phyloP scores from a whole-genome alignment of 805 yeast genomes.

The Tetrapisispora namnaoensis region DNA sequence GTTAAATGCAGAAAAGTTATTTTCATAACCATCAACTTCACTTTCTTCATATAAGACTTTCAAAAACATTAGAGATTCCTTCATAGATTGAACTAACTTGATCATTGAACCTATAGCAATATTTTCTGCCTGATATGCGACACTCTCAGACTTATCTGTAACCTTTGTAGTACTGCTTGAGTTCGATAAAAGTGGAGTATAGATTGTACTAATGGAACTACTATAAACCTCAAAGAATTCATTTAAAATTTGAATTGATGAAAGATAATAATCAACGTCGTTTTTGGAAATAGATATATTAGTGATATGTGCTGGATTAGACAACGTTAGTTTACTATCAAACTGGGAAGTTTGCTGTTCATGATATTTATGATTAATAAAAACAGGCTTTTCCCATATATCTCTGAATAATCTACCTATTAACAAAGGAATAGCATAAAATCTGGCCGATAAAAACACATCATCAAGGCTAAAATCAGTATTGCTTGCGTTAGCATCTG shows the following conservation, averaged over 20 bases:
- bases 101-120: conserved; percentile 74
- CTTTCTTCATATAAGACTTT: conserved; percentile 71
- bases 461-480: conserved; percentile 41
- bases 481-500: conserved; percentile 8
- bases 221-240: conserved; percentile 63
- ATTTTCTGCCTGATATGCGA: conserved; percentile 81
- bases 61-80: conserved; percentile 84
- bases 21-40: conserved; percentile 31
- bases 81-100: conserved; percentile 63
- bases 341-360: conserved; percentile 5
- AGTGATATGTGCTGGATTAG: conserved; percentile 11
- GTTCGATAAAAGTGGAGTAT: conserved; percentile 38
- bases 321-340: neutral
- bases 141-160: conserved; percentile 40
- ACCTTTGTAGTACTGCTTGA: neutral
- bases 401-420: conserved; percentile 70
- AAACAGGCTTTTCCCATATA: conserved; percentile 68
- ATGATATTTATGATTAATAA: conserved; percentile 30
- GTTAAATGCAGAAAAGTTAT: conserved; percentile 37
- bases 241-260: conserved; percentile 57
- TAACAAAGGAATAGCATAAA: conserved; percentile 76
- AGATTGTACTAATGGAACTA: conserved; percentile 29
- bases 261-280: conserved; percentile 58
- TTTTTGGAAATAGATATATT: conserved; percentile 23
- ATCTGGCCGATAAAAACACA: conserved; percentile 84